These are phyloP conservation scores for Penicillium roqueforti DNA, from an alignment of 495 filamentous ascomycete genomes.

Conservation along the genomic window DNA sequence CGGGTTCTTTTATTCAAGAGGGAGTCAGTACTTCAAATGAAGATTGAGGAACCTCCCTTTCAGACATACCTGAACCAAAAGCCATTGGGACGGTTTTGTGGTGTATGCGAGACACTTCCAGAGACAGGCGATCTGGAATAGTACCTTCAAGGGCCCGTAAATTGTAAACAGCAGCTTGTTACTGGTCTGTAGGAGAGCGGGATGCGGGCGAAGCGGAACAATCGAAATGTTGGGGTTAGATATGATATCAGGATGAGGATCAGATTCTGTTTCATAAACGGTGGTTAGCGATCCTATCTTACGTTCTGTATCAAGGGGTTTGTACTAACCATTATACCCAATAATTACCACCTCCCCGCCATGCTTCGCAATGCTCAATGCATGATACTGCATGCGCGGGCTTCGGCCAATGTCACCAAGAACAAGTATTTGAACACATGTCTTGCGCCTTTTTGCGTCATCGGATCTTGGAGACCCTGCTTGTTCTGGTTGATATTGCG, in stretches of 20 bases:
- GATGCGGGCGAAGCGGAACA: slow-evolving; percentile 59
- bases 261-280: slow-evolving; percentile 46
- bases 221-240: slow-evolving; percentile 62
- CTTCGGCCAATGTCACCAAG: slow-evolving; percentile 96
- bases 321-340: slow-evolving; percentile 69
- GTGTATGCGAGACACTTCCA: slow-evolving; percentile 67
- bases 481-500: slow-evolving; percentile 39
- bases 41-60: neutral
- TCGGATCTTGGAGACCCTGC: slow-evolving; percentile 5
- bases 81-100: slow-evolving; percentile 68
- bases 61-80: slow-evolving; percentile 65
- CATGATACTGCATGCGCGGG: slow-evolving; percentile 98
- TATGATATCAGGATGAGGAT: slow-evolving; percentile 70
- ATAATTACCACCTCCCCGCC: slow-evolving; percentile 79
- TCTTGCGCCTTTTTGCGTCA: slow-evolving; percentile 19
- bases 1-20: slow-evolving; percentile 63
- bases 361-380: slow-evolving; percentile 81
- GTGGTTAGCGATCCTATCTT: neutral
- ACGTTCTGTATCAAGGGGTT: neutral
- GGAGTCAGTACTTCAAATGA: slow-evolving; percentile 10
- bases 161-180: slow-evolving; percentile 75
- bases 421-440: slow-evolving; percentile 77
- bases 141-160: slow-evolving; percentile 77
- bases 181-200: slow-evolving; percentile 58
- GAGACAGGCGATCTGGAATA: slow-evolving; percentile 71